Base-by-base conservation (phyloP, 345 rosid species). In the Eucalyptus regnans region DNA sequence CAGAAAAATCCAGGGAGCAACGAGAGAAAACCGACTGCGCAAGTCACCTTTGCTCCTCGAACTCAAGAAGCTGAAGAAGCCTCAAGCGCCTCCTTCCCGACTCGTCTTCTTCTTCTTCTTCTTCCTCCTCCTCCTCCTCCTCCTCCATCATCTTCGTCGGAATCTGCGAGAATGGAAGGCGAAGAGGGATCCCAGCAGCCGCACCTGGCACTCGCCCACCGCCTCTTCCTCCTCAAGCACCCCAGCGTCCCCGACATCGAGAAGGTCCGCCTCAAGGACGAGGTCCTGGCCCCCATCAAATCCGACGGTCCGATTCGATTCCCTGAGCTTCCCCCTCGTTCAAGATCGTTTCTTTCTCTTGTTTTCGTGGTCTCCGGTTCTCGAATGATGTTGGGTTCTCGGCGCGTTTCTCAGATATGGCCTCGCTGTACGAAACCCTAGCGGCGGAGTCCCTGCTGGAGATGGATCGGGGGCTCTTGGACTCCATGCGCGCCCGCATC, bases 361-460 rank as follows among this genome's bases (percentile, higher is more conserved):
- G 43, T 80, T 37, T 37, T 20, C 5, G 49, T 27, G 46, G 9
- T 84, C 31, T 10, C 86, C 29, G 12, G 86, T 68, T 68, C 80
- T 44, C 41, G 23, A 68, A 33, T 33, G 52, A 4, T 84, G 50
- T 6, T 44, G 52, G 31, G 51, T 27, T n/a, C 0, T 50, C 33
- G 37, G 37, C 6, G 87, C 20, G 41, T 85, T 37, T 80, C 86
- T 89, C 89, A 98, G 99, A 94, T 92, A 98, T 98, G 99, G 94
- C 93, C 54, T 94, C 97, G 15, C 94, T 95, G 92, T 97, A 92
- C 90, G 99, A 97, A 96, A 93, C 97, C 95, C 97, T 98, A 93
- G 93, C 92, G 86, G 93, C 92, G 29, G 94, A 96, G 87, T 93
- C 95, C 12, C 90, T 98, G 54, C 87, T 96, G 88, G 98, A 95